phyloP scores from a whole-genome alignment of 2,329 filamentous ascomycete genomes.

The Exophiala phaeomuriformis region DNA sequence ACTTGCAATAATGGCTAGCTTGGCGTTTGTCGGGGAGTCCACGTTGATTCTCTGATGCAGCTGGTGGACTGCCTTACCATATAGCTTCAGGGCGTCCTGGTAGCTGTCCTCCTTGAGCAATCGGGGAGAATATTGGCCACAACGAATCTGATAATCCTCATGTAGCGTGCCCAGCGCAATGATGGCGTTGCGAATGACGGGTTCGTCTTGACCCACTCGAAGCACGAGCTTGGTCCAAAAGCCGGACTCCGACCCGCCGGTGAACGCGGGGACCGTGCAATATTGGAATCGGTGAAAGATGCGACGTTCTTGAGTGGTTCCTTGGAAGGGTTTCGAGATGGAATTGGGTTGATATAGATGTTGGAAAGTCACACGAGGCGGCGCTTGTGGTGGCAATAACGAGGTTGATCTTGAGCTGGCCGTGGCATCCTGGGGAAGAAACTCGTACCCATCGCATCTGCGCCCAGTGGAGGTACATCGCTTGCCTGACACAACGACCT shows the following conservation, averaged over 20 bases:
- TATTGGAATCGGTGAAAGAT: constrained; percentile 58
- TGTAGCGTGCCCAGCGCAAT: constrained; percentile 60
- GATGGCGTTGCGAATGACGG: constrained; percentile 57
- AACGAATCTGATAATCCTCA: constrained; percentile 38
- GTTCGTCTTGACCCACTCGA: constrained; percentile 56
- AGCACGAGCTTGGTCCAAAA: constrained; percentile 60
- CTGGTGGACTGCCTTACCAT: constrained; percentile 50
- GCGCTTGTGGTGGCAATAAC: constrained; percentile 13
- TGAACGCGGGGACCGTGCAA: constrained; percentile 56
- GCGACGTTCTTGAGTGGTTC: constrained; percentile 47
- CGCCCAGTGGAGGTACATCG: constrained; percentile 56
- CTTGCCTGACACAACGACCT: constrained; percentile 32
- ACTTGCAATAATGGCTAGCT: constrained; percentile 55
- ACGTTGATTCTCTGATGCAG: constrained; percentile 42
- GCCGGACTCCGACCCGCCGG: constrained; percentile 58
- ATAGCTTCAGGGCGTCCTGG: constrained; percentile 49
- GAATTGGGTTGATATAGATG: constrained; percentile 23
- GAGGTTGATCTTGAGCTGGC: constrained; percentile 7
- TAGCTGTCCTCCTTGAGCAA: constrained; percentile 48
- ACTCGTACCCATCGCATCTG: constrained; percentile 51
- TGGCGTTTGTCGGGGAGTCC: constrained; percentile 40
- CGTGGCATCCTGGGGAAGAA: constrained; percentile 31
- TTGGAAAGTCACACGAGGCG: constrained; percentile 2
- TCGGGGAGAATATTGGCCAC: constrained; percentile 24
- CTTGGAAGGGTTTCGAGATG: constrained; percentile 38